A percentile compares a stretch with the other conserved stretches of the same genome.
Evolutionary conservation across 164 flowering plant species (phyloP).

Genomic region (Chimonanthus salicifolius): DNA sequence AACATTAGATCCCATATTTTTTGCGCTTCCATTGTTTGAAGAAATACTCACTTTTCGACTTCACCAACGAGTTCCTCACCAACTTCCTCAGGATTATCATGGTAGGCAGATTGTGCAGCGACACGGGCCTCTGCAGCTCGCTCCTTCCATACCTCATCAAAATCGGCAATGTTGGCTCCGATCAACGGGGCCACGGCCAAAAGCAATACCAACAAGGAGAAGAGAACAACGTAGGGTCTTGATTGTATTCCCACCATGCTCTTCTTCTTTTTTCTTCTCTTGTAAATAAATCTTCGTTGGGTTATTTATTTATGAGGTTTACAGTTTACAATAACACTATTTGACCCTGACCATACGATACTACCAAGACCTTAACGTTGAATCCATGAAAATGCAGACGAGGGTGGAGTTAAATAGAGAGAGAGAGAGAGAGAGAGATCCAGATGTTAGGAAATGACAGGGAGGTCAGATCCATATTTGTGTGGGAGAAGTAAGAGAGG

Average conservation of each 20-base stretch:
- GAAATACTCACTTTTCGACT: background rate
- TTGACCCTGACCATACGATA: too few species aligned
- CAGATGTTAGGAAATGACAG: too few species aligned
- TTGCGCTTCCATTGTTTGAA: slow-evolving; percentile 1
- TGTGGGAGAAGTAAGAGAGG: too few species aligned
- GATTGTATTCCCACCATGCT: background rate
- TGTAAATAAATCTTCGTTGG: background rate
- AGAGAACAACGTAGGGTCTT: background rate
- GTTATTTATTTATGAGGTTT: too few species aligned
- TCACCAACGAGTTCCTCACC: background rate
- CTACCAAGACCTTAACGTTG: too few species aligned
- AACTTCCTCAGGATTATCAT: slow-evolving; percentile 6
- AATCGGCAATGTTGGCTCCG: slow-evolving; percentile 1
- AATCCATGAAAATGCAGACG: too few species aligned
- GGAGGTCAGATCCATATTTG: too few species aligned
- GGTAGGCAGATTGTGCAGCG: background rate
- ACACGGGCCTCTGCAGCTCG: slow-evolving; percentile 8
- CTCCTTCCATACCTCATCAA: slow-evolving; percentile 13
- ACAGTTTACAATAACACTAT: too few species aligned
- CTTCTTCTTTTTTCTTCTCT: background rate
- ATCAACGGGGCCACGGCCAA: slow-evolving; percentile 4
- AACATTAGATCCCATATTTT: background rate
- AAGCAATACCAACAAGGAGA: background rate
- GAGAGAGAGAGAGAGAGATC: too few species aligned
- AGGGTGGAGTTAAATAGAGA: too few species aligned